These are phyloP conservation scores for Trametes sanguinea DNA, from an alignment of 768 basidiomycete species.

Conservation along the genomic window DNA sequence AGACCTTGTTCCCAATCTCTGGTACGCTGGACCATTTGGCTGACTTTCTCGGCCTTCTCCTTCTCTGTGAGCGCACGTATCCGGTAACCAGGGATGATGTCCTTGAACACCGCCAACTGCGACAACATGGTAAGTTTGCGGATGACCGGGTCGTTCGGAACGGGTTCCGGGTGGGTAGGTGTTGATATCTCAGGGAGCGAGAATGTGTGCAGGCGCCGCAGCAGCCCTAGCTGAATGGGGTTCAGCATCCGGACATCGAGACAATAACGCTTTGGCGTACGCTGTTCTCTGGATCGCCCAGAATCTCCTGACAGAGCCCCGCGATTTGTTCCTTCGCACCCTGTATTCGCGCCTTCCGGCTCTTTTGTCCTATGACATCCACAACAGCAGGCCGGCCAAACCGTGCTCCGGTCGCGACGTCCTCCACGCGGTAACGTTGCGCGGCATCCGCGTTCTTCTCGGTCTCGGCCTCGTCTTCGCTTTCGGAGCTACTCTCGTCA, in stretches of 20 bases:
- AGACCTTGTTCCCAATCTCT: slow-evolving; percentile 97
- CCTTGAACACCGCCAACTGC: slow-evolving; percentile 92
- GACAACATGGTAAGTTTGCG: slow-evolving; percentile 88
- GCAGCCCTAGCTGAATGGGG: slow-evolving; percentile 69
- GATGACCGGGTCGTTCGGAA: slow-evolving; percentile 79
- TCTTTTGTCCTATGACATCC: slow-evolving; percentile 66
- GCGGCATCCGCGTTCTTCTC: slow-evolving; percentile 34
- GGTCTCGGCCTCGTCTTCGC: slow-evolving; percentile 36
- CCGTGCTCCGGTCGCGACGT: slow-evolving; percentile 80
- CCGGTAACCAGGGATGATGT: slow-evolving; percentile 94
- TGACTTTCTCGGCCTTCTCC: slow-evolving; percentile 91
- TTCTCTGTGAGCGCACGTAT: slow-evolving; percentile 89
- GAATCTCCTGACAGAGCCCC: slow-evolving; percentile 87
- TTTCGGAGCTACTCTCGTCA: slow-evolving; percentile 24
- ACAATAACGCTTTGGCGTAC: slow-evolving; percentile 48
- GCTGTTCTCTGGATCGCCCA: slow-evolving; percentile 93
- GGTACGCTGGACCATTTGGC: slow-evolving; percentile 86
- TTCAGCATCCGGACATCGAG: slow-evolving; percentile 9
- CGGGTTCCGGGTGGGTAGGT: slow-evolving; percentile 64
- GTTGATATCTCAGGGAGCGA: slow-evolving; percentile 75
- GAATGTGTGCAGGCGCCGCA: slow-evolving; percentile 88
- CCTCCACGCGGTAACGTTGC: slow-evolving; percentile 48
- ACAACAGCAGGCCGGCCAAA: slow-evolving; percentile 84
- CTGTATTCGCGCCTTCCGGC: slow-evolving; percentile 66
- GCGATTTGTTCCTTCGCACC: slow-evolving; percentile 94